Percentiles rank a stretch among this genome's conserved stretches.
Evolutionary conservation across 2,329 filamentous ascomycete genomes (phyloP).

Genomic region (Sporothrix sp.): DNA sequence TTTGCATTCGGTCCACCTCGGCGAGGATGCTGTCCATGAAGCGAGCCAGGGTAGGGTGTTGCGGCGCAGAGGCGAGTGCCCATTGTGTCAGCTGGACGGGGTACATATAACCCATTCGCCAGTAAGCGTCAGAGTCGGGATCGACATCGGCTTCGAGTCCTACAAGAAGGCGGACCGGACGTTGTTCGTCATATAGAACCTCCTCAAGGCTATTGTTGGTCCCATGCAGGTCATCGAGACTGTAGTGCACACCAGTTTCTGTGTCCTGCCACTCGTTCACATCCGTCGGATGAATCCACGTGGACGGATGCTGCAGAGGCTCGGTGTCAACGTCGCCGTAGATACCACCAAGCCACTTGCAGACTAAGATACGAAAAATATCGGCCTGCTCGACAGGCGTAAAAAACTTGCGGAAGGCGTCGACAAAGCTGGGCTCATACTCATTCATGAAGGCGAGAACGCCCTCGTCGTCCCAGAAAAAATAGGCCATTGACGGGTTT

Average conservation of each 20-base stretch:
- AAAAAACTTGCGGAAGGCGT: neutral
- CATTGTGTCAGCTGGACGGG: conserved; percentile 2
- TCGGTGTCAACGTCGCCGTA: conserved; percentile 4
- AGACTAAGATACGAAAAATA: conserved; percentile 1
- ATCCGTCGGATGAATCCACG: neutral
- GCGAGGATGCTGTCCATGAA: neutral
- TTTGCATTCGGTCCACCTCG: neutral
- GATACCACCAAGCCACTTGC: conserved; percentile 4
- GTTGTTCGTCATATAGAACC: neutral
- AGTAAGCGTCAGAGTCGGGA: conserved; percentile 1
- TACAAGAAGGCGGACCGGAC: neutral
- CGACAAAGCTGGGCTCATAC: conserved; percentile 1
- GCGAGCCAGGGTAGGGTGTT: neutral
- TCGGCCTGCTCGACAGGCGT: conserved; percentile 1
- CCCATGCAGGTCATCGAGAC: too few relatives aligned
- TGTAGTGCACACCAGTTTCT: too few relatives aligned
- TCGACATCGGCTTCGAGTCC: conserved; percentile 3
- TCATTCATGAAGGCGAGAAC: neutral
- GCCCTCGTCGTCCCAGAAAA: conserved; percentile 6
- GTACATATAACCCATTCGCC: conserved; percentile 5
- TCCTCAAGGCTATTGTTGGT: too few relatives aligned
- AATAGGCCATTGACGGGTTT: conserved; percentile 2
- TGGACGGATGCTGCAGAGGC: neutral
- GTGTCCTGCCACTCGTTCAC: neutral
- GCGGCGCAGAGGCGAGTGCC: neutral